Base-by-base conservation (phyloP, 495 filamentous ascomycete species). In the Penicillium macrosclerotiorum region DNA sequence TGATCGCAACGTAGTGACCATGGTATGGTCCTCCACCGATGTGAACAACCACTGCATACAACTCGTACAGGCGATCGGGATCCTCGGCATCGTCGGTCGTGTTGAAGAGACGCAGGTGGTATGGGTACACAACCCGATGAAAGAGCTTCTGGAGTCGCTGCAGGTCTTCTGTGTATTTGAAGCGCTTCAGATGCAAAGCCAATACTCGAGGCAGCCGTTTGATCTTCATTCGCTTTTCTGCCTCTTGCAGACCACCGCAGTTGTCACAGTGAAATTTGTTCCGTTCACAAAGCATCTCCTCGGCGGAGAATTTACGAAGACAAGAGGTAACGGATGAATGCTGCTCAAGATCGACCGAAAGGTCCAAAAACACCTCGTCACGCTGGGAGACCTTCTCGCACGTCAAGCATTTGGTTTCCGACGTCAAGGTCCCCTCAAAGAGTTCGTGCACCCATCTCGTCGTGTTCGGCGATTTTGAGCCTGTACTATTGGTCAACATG, bases 221-320 rank as follows among this genome's bases (percentile, higher is more conserved):
- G 50, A 98, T 90, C 74, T 98, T 98, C 93, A 98, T 98, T 11
- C 93, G 80, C 73, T 98, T 98, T 61, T 97, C 93, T 0, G 93
- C 93, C 68, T 98, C 93, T 68, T 98, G 94, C 16, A 98, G 72
- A 4, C 94, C 94, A 36, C 94, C 93, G 52, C 93, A 98, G 51
- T 89, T 89, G 60, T 98, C 93, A 64, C 93, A 98, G 60, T 97
- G 93, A 53, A 98, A 98, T 55, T 98, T 95, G 71, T 98, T 98
- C 44, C 89, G 80, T 68, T 98, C 93, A 59, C 93, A 97, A 44
- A 98, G 83, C 94, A 96, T 96, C 67, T 98, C 93, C 54, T 96
- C 93, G 25, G 90, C 90, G 0, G 93, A 98, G 60, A 98, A 98
- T 47, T 95, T 95, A 24, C 87, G 79, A 40, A 98, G 71, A 64